Conservation (phyloP, 306 rosid genomes). For the Quercus parvula region DNA sequence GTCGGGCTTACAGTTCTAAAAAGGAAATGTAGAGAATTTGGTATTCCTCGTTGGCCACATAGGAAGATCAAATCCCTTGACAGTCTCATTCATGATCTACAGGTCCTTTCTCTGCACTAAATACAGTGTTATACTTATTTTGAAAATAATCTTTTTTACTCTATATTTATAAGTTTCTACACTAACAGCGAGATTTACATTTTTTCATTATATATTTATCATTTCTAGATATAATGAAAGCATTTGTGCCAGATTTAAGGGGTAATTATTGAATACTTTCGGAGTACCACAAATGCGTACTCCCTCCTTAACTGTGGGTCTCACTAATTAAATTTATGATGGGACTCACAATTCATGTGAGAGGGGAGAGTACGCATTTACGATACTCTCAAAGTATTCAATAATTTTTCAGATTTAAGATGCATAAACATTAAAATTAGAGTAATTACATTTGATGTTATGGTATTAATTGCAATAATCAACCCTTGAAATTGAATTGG, state of each 20-base stretch:
- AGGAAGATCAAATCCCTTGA: constrained; percentile 91
- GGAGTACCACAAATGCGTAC: no score
- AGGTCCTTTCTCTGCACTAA: constrained; percentile 49
- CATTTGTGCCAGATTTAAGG: background rate
- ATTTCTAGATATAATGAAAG: background rate
- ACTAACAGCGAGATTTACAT: background rate
- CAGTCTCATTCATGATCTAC: constrained; percentile 80
- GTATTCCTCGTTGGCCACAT: constrained; percentile 96
- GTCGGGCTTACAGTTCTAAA: constrained; percentile 88
- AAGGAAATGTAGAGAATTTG: constrained; percentile 86
- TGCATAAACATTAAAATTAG: background rate
- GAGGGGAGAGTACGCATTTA: no score
- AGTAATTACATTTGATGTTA: background rate
- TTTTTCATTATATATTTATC: background rate
- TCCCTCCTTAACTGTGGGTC: no score
- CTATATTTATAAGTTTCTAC: background rate
- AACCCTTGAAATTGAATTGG: background rate
- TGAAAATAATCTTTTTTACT: background rate
- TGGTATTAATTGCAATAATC: background rate
- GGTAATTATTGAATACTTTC: no score
- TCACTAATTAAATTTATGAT: no score
- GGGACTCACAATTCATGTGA: no score
- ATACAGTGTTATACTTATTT: background rate
- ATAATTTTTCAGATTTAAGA: background rate
- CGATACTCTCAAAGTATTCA: no score